These are phyloP conservation scores for Pseudohalonectria lignicola DNA, from an alignment of 2,329 filamentous ascomycete species.

Conservation along the genomic window DNA sequence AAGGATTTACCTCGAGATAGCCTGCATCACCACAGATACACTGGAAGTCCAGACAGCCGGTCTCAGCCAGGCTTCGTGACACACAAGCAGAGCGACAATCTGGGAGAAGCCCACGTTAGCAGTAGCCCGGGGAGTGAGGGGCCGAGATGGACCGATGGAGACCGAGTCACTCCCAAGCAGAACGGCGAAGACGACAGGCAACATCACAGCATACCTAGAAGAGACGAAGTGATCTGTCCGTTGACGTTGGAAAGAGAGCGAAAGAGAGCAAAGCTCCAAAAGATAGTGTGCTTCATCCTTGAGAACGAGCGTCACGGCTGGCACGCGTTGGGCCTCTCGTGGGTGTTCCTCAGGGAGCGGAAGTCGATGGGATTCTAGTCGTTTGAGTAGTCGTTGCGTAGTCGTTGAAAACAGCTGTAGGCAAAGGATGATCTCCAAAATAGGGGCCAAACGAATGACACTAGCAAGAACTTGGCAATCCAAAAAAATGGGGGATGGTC, in stretches of 20 bases:
- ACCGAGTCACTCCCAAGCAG: no score
- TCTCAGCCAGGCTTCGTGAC: not conserved
- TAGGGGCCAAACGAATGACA: constrained; percentile 6
- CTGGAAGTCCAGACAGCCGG: not conserved
- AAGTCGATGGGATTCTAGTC: not conserved
- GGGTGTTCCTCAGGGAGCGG: no score
- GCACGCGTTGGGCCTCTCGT: no score
- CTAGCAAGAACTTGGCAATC: constrained; percentile 5
- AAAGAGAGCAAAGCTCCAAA: constrained; percentile 2
- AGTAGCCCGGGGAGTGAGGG: no score
- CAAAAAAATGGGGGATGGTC: constrained; percentile 10
- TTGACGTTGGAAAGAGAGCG: not conserved
- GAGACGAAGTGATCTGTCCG: not conserved
- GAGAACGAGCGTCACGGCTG: no score
- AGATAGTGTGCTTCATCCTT: constrained; percentile 2
- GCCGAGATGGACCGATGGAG: no score
- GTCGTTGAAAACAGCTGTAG: constrained; percentile 4
- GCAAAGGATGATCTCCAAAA: constrained; percentile 5
- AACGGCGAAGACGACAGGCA: no score
- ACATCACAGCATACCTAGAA: not conserved
- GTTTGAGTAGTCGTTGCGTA: no score
- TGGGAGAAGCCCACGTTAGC: no score
- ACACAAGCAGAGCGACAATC: no score
- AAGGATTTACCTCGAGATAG: not conserved
- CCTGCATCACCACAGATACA: constrained; percentile 1